Base-by-base conservation (phyloP, 139 green algal genomes). In the Tetraselmis striata region DNA sequence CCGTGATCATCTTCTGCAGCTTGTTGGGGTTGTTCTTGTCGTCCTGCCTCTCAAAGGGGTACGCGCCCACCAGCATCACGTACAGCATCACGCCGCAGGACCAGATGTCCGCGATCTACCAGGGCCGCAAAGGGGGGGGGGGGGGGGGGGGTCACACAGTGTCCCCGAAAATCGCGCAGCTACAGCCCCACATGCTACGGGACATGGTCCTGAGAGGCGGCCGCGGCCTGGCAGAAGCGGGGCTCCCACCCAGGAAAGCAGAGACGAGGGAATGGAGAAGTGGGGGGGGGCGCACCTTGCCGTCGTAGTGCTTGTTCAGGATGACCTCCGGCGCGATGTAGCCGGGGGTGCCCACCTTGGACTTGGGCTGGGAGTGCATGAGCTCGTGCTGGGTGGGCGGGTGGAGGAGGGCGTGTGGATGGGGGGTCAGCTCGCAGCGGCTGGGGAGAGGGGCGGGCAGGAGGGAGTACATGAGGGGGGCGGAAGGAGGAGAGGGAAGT, bases 21-120 rank as follows among this genome's bases (percentile, higher is more conserved):
- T 94, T 94, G 77, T 92, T 85, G 31, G 89, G 89, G 85, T 96
- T 92, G 78, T 92, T 86, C 79, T 95, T 94, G 87, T 98, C 95
- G 81, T 97, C 93, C 1, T 93, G 93, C 77, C 94, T 88, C 90
- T 98, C 96, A 86, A 99, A 99, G 2, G 97, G 97, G 84, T 99
- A 99, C 0, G 93, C 92, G 26, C 95, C 95, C 45, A 95, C 93
- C 84, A 95, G 86, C 89, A 92, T 92, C 30, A 92, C 89, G 84
- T 89, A 92, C 27, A 92, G 82, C 23, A 83, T 90, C 31, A 92
- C 89, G 30, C 89, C 89, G 80, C 88, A 91, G n/a, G 85, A 92
- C 89, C 89, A 92, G 30, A 92, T 83, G 85, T 92, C 89, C 26
- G 89, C 87, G 22, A 82, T 85, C 59, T 91, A 80, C 29, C 85